Evolutionary conservation across 352 stramenopile genomes (phyloP).

Genomic region (Globisporangium paroecandrum): DNA sequence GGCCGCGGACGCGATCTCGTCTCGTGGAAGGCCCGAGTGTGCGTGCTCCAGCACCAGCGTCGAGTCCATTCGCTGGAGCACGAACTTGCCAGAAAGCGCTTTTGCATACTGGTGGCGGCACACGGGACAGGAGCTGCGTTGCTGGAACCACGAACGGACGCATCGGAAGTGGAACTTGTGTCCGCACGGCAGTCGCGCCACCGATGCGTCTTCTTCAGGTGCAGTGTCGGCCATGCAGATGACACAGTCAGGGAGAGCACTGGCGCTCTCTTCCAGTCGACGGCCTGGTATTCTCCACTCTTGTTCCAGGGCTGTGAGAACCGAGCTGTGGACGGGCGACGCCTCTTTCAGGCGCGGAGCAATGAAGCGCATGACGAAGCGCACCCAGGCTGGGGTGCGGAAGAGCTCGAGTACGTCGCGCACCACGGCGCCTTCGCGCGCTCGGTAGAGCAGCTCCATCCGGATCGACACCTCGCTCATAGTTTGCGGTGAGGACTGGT

Average conservation of each 20-base stretch:
- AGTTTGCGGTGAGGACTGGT: neutral
- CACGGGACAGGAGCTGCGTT: slow-evolving; percentile 69
- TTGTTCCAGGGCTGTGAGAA: slow-evolving; percentile 32
- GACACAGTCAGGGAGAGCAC: slow-evolving; percentile 30
- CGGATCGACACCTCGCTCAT: slow-evolving; percentile 48
- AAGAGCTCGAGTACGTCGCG: slow-evolving; percentile 58
- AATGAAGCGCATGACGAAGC: slow-evolving; percentile 61
- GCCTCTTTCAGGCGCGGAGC: slow-evolving; percentile 59
- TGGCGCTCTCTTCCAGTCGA: slow-evolving; percentile 16
- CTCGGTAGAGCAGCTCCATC: slow-evolving; percentile 62
- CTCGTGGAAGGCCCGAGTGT: neutral
- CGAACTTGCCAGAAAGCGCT: slow-evolving; percentile 9
- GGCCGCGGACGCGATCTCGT: neutral
- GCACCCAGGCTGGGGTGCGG: slow-evolving; percentile 46
- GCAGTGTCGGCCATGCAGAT: slow-evolving; percentile 86
- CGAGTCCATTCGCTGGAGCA: slow-evolving; percentile 2
- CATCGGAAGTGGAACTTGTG: slow-evolving; percentile 85
- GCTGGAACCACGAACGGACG: slow-evolving; percentile 66
- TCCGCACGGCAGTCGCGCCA: slow-evolving; percentile 75
- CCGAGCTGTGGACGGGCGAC: slow-evolving; percentile 36
- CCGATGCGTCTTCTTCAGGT: slow-evolving; percentile 21
- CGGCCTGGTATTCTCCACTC: slow-evolving; percentile 20
- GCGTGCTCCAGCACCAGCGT: slow-evolving; percentile 1
- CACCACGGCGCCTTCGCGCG: slow-evolving; percentile 35
- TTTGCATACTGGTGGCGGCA: slow-evolving; percentile 64